phyloP scores from a whole-genome alignment of 106 monocot species.

The Iris macrosiphon region DNA sequence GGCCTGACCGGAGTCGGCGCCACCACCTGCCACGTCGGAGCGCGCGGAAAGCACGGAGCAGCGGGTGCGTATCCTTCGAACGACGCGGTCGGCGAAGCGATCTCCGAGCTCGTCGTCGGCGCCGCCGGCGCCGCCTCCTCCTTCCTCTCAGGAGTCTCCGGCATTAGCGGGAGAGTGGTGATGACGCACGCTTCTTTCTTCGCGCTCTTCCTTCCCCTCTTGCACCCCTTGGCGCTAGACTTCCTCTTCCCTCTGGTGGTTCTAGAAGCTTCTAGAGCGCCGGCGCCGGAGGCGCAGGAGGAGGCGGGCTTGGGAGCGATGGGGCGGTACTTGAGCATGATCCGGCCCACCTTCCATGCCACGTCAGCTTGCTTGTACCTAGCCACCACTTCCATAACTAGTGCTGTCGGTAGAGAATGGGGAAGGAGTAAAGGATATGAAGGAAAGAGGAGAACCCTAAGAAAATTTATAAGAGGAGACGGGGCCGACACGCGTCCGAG shows the following conservation, averaged over 20 bases:
- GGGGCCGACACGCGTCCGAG: slow-evolving; percentile 7
- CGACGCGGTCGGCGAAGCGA: no score
- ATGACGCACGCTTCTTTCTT: background rate
- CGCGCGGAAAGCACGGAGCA: background rate
- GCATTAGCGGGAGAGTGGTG: slow-evolving; percentile 71
- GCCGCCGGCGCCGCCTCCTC: background rate
- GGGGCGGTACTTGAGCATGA: slow-evolving; percentile 71
- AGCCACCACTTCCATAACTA: slow-evolving; percentile 8
- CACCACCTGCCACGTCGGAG: slow-evolving; percentile 14
- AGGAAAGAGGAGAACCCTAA: background rate
- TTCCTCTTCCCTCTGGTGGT: no score
- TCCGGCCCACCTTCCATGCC: slow-evolving; percentile 51
- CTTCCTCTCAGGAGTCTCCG: slow-evolving; percentile 40
- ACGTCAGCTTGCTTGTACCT: slow-evolving; percentile 39
- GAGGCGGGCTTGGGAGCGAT: slow-evolving; percentile 76
- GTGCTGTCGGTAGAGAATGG: no score
- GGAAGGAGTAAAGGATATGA: no score
- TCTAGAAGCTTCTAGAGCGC: background rate
- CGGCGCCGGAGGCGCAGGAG: no score
- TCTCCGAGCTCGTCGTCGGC: no score
- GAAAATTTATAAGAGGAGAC: background rate
- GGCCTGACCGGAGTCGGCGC: no score
- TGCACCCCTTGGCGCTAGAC: no score
- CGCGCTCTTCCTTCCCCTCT: slow-evolving; percentile 12
- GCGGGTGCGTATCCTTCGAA: background rate